Conservation (phyloP, 2,329 filamentous ascomycete species). For the Colletotrichum acutatum region DNA sequence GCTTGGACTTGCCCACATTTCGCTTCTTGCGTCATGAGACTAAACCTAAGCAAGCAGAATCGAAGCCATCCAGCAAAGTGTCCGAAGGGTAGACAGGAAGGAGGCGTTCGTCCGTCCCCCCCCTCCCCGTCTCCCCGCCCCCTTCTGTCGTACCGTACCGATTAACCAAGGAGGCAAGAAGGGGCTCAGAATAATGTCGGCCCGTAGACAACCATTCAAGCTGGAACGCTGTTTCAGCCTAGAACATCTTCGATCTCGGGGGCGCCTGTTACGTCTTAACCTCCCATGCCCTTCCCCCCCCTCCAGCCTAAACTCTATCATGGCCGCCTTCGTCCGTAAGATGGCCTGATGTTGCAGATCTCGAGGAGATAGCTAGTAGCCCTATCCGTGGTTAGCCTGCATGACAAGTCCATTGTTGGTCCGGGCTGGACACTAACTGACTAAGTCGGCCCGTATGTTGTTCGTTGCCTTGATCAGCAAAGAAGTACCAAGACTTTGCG, state of each 20-base stretch:
- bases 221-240: not conserved
- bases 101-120: not conserved
- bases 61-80: not conserved
- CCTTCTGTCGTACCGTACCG: not conserved
- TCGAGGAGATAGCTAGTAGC: not conserved
- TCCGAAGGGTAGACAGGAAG: not conserved
- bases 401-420: not conserved
- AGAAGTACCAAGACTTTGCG: not conserved
- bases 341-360: constrained; percentile 15
- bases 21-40: not conserved
- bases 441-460: not conserved
- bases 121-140: not conserved
- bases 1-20: not conserved
- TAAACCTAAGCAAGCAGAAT: not conserved
- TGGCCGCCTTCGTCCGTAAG: not conserved
- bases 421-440: not conserved
- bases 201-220: not conserved
- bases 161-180: not conserved
- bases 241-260: not conserved
- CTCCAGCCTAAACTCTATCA: not conserved
- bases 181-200: not conserved
- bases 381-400: not conserved
- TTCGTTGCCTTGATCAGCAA: not conserved
- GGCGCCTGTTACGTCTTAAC: not conserved
- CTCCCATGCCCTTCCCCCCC: not conserved